These are phyloP conservation scores for Immersiella caudata DNA, from an alignment of 495 filamentous ascomycete genomes.

Conservation along the genomic window DNA sequence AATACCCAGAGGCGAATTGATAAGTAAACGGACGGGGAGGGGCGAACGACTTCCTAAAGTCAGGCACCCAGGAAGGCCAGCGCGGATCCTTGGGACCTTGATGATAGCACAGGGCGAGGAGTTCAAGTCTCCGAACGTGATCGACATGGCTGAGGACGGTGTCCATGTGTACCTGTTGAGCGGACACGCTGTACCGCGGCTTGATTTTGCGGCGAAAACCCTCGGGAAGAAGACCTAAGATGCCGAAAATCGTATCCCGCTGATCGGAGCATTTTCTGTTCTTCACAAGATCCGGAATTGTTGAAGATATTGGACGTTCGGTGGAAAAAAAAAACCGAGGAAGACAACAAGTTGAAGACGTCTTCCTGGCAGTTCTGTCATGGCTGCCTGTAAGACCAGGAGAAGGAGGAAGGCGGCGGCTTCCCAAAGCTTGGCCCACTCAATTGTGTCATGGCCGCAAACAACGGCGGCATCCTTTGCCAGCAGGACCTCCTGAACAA, in stretches of 20 bases:
- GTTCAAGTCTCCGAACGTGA: not conserved
- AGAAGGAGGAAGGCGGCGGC: not conserved
- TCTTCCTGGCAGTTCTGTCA: too few relatives aligned
- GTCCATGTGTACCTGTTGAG: not conserved
- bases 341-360: not conserved
- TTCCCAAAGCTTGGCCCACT: not conserved
- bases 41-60: not conserved
- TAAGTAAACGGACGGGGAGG: too few relatives aligned
- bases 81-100: not conserved
- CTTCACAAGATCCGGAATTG: not conserved
- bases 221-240: not conserved
- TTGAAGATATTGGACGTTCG: not conserved
- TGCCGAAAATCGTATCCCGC: not conserved
- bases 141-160: not conserved
- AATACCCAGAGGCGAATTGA: not conserved
- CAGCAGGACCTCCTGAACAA: conserved; percentile 7
- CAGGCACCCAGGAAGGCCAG: not conserved
- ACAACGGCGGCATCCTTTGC: not conserved
- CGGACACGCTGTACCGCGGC: not conserved
- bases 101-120: not conserved
- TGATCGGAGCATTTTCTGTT: not conserved
- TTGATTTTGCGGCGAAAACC: not conserved
- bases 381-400: too few relatives aligned
- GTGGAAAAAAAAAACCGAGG: not conserved
- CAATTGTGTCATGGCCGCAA: not conserved